These are phyloP conservation scores for Tritrichomonas musculus DNA, from an alignment of 208 protist genomes.

Conservation along the genomic window DNA sequence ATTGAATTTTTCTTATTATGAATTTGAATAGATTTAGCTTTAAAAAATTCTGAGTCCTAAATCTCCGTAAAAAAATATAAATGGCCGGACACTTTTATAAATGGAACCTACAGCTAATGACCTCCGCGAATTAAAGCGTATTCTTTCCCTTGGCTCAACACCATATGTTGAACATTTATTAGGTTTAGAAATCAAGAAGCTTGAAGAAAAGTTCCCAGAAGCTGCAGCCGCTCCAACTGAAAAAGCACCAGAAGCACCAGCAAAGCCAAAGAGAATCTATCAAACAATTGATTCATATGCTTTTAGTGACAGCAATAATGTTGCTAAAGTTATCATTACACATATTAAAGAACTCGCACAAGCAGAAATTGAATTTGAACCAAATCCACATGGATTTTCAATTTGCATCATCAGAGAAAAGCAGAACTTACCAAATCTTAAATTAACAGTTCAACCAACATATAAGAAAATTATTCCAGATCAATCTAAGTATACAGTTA, in stretches of 20 bases:
- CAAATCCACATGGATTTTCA: neutral
- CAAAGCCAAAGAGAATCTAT: neutral
- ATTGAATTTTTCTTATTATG: too few species aligned
- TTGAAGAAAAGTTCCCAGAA: neutral
- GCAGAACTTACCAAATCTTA: slow-evolving; percentile 1
- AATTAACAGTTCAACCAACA: neutral
- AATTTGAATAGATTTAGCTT: too few species aligned
- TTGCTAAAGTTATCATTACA: neutral
- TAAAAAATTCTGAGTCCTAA: too few species aligned
- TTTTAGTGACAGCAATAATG: neutral
- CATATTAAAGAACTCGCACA: neutral
- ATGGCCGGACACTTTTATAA: slow-evolving; percentile 15
- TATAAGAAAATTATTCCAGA: neutral
- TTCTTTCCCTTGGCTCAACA: neutral
- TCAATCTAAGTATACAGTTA: neutral
- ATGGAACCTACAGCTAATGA: neutral
- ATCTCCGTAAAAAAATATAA: too few species aligned
- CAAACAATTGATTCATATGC: neutral
- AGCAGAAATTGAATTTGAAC: neutral
- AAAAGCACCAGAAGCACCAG: neutral
- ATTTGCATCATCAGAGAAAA: neutral
- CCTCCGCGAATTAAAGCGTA: neutral
- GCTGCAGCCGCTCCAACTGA: neutral
- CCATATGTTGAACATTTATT: neutral
- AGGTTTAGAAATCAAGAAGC: neutral